Evolutionary conservation across 2,329 filamentous ascomycete species (phyloP), one percentile per base, ranked within the genome.

Genomic region (Colletotrichum nymphaeae): DNA sequence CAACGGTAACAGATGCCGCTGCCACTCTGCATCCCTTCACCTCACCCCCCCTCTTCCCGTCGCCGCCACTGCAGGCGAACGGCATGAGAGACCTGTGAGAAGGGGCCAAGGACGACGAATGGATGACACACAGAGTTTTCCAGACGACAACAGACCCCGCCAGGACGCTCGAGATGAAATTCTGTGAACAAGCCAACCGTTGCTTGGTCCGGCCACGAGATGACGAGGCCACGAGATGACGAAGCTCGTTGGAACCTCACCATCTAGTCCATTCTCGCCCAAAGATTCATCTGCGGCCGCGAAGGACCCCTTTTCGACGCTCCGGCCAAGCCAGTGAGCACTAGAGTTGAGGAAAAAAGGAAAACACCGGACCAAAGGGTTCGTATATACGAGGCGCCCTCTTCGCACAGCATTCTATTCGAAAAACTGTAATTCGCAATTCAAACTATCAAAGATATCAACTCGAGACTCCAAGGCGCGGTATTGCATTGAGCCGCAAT

Each of bases 201-300:
- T 32, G 63, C 58, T 22, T 68, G 49, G 24, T 35, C 69, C 57
- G 57, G 62, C 64, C 24, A 68, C 57, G 57, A 72, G 69, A 72
- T 57, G 63, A 68, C 57, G 63, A 62, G 19, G 37, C 42, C 32
- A 26, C 42, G 22, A 53, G 11, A 53, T 28, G 56, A 63, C 16
- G 16, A 35, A 53, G 62, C 30, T 26, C 22, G 49, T 55, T 16
- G 12, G n/a, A 19, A 16, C 22, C 26, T n/a, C 56, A 12, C 55
- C 28, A 55, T 24, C 28, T 30, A 65, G 53, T 46, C 52, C 28
- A 49, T 14, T 26, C 28, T 30, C n/a, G 52, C 30, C 60, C 67
- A 58, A 53, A 42, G 16, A 26, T 12, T 57, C 3, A 35, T 49
- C 42, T 49, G 42, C 42, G 19, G 42, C 42, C 42, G 42, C 19